A percentile compares a stretch with the other conserved stretches of the same genome.
Conservation (phyloP, 805 yeast genomes). For the Zygoascus bituminiphila region DNA sequence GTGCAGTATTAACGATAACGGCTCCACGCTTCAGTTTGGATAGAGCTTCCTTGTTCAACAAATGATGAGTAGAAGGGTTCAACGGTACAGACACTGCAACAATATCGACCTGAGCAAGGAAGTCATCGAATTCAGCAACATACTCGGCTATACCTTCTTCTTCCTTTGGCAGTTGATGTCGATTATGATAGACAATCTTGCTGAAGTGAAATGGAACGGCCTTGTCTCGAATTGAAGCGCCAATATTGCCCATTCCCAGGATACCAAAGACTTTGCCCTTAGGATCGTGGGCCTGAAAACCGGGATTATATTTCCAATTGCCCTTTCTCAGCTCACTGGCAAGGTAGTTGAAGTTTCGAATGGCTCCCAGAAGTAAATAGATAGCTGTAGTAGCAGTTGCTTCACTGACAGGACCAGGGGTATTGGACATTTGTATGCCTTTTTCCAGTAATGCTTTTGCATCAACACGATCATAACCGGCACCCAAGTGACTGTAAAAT, state of each 20-base stretch:
- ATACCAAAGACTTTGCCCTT: slow-evolving; percentile 46
- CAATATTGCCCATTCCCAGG: slow-evolving; percentile 56
- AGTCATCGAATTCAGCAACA: slow-evolving; percentile 37
- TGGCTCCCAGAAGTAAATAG: slow-evolving; percentile 41
- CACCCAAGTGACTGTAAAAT: slow-evolving; percentile 42
- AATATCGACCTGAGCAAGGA: slow-evolving; percentile 40
- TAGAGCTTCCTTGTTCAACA: slow-evolving; percentile 36
- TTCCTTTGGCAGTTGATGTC: slow-evolving; percentile 37
- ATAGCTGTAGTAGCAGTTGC: slow-evolving; percentile 51
- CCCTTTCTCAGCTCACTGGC: slow-evolving; percentile 37
- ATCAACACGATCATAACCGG: slow-evolving; percentile 49
- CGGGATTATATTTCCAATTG: slow-evolving; percentile 35
- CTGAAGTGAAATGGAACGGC: slow-evolving; percentile 41
- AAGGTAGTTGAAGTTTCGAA: slow-evolving; percentile 39
- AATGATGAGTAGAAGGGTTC: slow-evolving; percentile 41
- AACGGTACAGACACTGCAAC: slow-evolving; percentile 43
- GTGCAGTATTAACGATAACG: slow-evolving; percentile 46
- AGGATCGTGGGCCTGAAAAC: slow-evolving; percentile 40
- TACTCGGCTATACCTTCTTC: slow-evolving; percentile 39
- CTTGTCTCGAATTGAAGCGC: slow-evolving; percentile 45
- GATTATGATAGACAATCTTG: slow-evolving; percentile 44
- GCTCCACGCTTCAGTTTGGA: slow-evolving; percentile 44
- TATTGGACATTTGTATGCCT: slow-evolving; percentile 42
- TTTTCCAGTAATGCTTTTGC: slow-evolving; percentile 32
- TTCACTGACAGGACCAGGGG: slow-evolving; percentile 42